Conservation (phyloP, 2,329 filamentous ascomycete species). For the Colletotrichum spinosum region DNA sequence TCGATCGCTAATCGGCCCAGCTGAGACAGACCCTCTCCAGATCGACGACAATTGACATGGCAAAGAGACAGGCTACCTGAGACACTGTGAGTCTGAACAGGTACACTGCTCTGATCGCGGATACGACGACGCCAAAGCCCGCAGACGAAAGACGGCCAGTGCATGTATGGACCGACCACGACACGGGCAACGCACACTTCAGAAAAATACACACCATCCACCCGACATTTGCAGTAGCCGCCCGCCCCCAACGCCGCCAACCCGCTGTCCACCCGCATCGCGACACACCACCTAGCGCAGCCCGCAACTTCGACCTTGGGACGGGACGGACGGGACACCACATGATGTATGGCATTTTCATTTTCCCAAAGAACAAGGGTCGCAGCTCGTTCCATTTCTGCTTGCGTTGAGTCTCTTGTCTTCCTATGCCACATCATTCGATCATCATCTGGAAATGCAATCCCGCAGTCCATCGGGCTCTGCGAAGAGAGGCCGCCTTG, state of each 20-base stretch:
- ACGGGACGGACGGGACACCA: slow-evolving; percentile 31
- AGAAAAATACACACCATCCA: background rate
- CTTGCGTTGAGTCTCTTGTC: slow-evolving; percentile 16
- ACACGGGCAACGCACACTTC: background rate
- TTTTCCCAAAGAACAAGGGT: slow-evolving; percentile 13
- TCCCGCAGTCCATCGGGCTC: slow-evolving; percentile 33
- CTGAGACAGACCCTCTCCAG: slow-evolving; percentile 31
- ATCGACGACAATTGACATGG: slow-evolving; percentile 29
- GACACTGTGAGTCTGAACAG: slow-evolving; percentile 5
- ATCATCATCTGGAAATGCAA: slow-evolving; percentile 31
- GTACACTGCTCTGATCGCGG: background rate
- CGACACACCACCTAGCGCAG: slow-evolving; percentile 21
- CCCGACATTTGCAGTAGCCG: slow-evolving; percentile 22
- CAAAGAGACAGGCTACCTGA: slow-evolving; percentile 22
- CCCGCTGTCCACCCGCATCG: slow-evolving; percentile 8
- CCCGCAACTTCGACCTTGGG: slow-evolving; percentile 34
- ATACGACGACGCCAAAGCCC: slow-evolving; percentile 11
- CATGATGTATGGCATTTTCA: slow-evolving; percentile 3
- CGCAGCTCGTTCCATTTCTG: slow-evolving; percentile 14
- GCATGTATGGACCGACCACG: background rate
- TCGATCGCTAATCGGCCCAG: slow-evolving; percentile 30
- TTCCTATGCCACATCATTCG: slow-evolving; percentile 1
- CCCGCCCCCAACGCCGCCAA: slow-evolving; percentile 15
- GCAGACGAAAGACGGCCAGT: background rate
- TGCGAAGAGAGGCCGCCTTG: slow-evolving; percentile 12